Evolutionary conservation across 345 rosid genomes (phyloP).

Genomic region (Salix exigua): DNA sequence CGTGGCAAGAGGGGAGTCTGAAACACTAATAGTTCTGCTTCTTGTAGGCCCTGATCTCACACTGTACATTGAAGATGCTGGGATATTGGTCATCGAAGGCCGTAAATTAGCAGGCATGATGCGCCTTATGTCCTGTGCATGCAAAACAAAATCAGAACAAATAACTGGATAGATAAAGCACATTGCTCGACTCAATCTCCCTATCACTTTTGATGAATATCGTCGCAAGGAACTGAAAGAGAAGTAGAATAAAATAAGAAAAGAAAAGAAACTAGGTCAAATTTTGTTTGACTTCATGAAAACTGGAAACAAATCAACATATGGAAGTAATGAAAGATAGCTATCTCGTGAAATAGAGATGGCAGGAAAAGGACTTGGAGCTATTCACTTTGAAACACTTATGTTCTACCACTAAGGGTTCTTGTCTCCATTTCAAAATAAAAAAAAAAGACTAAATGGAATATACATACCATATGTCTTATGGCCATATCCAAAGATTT

Average conservation of each 20-base stretch:
- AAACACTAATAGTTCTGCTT: constrained; percentile 64
- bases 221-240: background rate
- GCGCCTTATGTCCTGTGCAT: constrained; percentile 80
- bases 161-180: background rate
- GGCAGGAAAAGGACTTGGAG: background rate
- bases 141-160: constrained; percentile 14
- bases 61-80: constrained; percentile 96
- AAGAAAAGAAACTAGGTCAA: background rate
- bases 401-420: background rate
- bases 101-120: constrained; percentile 83
- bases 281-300: background rate
- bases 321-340: background rate
- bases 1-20: constrained; percentile 90
- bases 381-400: background rate
- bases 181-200: background rate
- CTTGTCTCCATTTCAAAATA: background rate
- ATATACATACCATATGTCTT: constrained; percentile 80
- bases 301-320: background rate
- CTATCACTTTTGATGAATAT: background rate
- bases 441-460: constrained; percentile 1
- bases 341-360: background rate
- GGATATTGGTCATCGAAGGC: constrained; percentile 90
- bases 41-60: constrained; percentile 80
- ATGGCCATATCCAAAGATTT: constrained; percentile 98
- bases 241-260: background rate